Conservation (phyloP, 2,329 filamentous ascomycete species). For the Shiraia sp. region DNA sequence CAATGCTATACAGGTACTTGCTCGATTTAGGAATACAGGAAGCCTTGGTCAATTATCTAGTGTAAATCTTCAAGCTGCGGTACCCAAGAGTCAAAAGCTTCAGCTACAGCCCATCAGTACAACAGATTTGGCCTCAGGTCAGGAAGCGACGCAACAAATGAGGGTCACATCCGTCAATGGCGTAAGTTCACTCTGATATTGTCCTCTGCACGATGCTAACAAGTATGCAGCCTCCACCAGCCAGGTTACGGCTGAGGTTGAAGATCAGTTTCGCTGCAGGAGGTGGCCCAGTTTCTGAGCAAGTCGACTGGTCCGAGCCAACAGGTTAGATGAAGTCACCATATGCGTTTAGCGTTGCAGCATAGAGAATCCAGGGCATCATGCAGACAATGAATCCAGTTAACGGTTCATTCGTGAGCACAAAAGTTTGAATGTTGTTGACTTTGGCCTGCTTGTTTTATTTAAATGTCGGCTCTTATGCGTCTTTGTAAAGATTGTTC, state of each 20-base stretch:
- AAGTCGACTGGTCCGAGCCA: constrained; percentile 96
- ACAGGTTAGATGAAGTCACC: constrained; percentile 19
- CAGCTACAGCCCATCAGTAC: constrained; percentile 89
- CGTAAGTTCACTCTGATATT: constrained; percentile 64
- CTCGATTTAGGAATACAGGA: constrained; percentile 80
- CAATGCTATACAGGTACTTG: constrained; percentile 78
- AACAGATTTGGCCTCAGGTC: constrained; percentile 72
- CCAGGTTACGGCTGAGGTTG: constrained; percentile 76
- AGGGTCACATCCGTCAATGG: constrained; percentile 82
- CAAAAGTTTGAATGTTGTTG: background rate
- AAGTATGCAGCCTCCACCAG: constrained; percentile 64
- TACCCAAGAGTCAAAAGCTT: constrained; percentile 94
- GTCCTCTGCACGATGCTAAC: constrained; percentile 20
- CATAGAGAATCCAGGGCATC: constrained; percentile 2
- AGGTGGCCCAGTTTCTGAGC: constrained; percentile 75
- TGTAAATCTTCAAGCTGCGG: constrained; percentile 88
- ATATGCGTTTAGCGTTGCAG: constrained; percentile 4
- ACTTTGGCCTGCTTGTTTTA: too few species aligned
- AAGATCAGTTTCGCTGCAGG: constrained; percentile 79
- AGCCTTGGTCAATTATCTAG: constrained; percentile 67
- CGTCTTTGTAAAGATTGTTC: too few species aligned
- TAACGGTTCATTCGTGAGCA: background rate
- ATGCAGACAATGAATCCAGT: too few species aligned
- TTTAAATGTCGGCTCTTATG: too few species aligned
- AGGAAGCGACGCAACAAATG: constrained; percentile 90